phyloP scores from a whole-genome alignment of 345 rosid genomes.

The Euclidium syriacum region DNA sequence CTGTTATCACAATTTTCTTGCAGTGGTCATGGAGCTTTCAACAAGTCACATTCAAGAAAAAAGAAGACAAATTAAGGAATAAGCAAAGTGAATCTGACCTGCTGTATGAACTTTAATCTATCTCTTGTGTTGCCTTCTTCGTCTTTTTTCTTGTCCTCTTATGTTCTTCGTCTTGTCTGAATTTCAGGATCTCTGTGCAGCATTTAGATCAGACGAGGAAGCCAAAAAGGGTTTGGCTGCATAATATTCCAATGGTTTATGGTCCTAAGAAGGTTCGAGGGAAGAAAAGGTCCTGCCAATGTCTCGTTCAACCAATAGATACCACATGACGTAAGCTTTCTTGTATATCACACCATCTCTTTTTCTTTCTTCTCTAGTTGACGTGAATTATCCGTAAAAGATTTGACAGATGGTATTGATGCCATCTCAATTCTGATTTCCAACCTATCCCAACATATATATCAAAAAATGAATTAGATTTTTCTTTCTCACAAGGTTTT shows the following conservation, averaged over 20 bases:
- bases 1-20: neutral
- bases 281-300: conserved; percentile 14
- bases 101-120: neutral
- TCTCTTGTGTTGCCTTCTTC: conserved; percentile 3
- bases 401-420: neutral
- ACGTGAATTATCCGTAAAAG: neutral
- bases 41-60: conserved; percentile 19
- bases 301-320: conserved; percentile 1
- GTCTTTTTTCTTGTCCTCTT: conserved; percentile 1
- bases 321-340: conserved; percentile 19
- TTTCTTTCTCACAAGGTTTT: neutral
- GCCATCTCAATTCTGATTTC: neutral
- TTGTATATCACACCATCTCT: conserved; percentile 7
- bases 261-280: neutral
- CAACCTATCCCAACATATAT: neutral
- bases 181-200: neutral
- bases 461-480: neutral
- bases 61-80: neutral
- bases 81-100: conserved; percentile 19
- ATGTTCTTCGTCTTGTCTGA: conserved; percentile 2
- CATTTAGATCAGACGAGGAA: conserved; percentile 18
- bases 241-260: neutral
- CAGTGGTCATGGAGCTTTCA: conserved; percentile 10
- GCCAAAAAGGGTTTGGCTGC: conserved; percentile 25
- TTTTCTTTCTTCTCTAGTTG: neutral